Evolutionary conservation across 192 early-diverging fungal species (phyloP), one percentile per base, ranked within the genome.

Genomic region (Coemansia furcata): DNA sequence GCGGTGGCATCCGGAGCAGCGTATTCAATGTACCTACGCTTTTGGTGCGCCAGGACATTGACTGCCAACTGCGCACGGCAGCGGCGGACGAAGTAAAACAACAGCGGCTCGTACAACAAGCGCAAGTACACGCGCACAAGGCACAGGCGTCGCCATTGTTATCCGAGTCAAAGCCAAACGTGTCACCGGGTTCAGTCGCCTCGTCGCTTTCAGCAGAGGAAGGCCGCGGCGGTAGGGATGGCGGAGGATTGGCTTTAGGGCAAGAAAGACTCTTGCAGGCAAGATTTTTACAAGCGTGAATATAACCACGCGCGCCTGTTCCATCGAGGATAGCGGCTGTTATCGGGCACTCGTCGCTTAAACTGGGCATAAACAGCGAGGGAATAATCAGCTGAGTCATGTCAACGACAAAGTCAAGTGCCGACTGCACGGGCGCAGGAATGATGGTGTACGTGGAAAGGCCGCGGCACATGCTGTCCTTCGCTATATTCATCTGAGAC

Each of bases 381-480:
- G 80, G 80, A 64, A 77, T 66, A 6, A 66, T 52, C 4, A 77
- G 57, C 54, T 74, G 74, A 4, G 75, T 72, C 80, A 82, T 67
- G 26, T 77, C 79, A 4, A 60, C 57, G n/a, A 69, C 47, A 71
- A 77, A 82, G 17, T 76, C 74, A 3, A 76, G 32, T 5, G 74
- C 71, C 12, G 63, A 68, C 57, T 68, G 67, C 61, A 76, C 66
- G 1, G 73, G 63, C 4, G 62, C 44, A 1, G 67, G 71, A 37
- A 73, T 50, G 6, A 69, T 60, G 52, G 60, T 39, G 55, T 57
- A 57, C 15, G 10, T 14, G 35, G 59, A 38, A 9, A 46, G 26
- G 9, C 19, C 49, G 49, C 55, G 30, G 32, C 60, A 62, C 60
- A 62, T 38, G 21, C 19, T 62, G 29, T 30, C 43, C 23, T 19